Conservation (phyloP, 2,329 filamentous ascomycete genomes). For the Aspergillus ibericus region DNA sequence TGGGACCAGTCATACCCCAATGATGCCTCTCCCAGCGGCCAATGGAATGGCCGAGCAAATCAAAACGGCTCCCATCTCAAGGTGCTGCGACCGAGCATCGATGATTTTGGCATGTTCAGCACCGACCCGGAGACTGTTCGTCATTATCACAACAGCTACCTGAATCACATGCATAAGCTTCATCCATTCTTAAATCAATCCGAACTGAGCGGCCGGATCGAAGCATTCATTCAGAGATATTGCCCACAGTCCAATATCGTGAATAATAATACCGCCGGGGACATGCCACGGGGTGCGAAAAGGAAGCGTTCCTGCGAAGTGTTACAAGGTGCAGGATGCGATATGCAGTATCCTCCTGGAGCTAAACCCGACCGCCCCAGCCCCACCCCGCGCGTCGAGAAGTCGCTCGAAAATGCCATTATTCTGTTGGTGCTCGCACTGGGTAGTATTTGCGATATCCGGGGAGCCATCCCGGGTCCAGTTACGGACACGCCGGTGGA, state of each 20-base stretch:
- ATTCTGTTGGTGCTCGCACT: conserved; percentile 81
- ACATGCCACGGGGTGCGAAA: conserved; percentile 34
- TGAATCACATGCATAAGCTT: conserved; percentile 61
- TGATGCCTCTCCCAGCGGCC: conserved; percentile 46
- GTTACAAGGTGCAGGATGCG: conserved; percentile 25
- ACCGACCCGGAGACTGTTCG: conserved; percentile 54
- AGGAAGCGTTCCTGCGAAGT: conserved; percentile 41
- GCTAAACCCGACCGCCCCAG: conserved; percentile 12
- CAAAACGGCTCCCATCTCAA: conserved; percentile 28
- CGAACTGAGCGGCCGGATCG: conserved; percentile 54
- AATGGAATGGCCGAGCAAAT: conserved; percentile 51
- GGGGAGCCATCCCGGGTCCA: conserved; percentile 54
- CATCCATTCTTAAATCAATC: conserved; percentile 63
- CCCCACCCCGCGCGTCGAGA: conserved; percentile 35
- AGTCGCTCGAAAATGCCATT: conserved; percentile 76
- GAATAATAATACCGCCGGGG: conserved; percentile 20
- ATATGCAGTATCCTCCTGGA: conserved; percentile 22
- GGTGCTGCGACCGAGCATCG: conserved; percentile 50
- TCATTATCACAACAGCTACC: conserved; percentile 55
- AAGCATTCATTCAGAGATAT: conserved; percentile 52
- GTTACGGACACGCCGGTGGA: conserved; percentile 44
- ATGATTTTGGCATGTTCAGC: conserved; percentile 52
- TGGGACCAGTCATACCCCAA: conserved; percentile 33
- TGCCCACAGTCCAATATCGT: conserved; percentile 31
- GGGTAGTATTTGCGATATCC: conserved; percentile 72